Base-by-base conservation (phyloP, 352 stramenopile genomes). In the Phytophthora syringae region DNA sequence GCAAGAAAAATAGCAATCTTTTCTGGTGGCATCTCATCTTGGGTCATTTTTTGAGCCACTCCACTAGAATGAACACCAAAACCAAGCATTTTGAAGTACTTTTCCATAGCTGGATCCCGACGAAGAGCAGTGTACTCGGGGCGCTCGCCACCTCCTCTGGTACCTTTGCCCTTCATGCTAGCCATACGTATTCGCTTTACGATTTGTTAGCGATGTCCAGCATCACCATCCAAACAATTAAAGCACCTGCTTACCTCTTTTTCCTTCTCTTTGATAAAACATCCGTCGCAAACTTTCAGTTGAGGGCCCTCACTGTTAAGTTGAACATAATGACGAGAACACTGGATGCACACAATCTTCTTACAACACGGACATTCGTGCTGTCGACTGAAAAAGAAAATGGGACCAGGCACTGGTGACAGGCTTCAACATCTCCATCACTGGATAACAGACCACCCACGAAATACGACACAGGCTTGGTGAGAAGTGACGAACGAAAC, bases 51-150 rank as follows among this genome's bases (percentile, higher is more conserved):
- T 55, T 93, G 84, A 28, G 74, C 76, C 6, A 95, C 79, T 6
- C 79, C 84, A 15, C 73, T 89, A 0, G 75, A 64, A 20, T 83
- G 82, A 42, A 95, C 86, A 12, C 86, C 86, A 45, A 93, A 90
- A 9, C 64, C 74, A 24, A 95, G 75, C 86, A 95, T 93, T 47
- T 92, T 93, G 64, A 95, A 93, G 49, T 95, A 95, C 27, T 93
- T 95, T 7, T 83, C 80, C 80, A 93, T 89, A 16, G 70, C 69
- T n/a, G 79, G 70, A 50, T 95, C 81, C 7, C 44, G 54, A 12
- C 77, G 69, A 43, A 95, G 66, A 3, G 82, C 73, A 39, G 82
- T 65, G 51, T 88, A 92, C 36, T 74, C 82, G 9, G 74, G 62
- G 13, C 72, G 76, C 62, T 93, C 84, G 3, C 63, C 48, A 47